A percentile compares a stretch with the other conserved stretches of the same genome.
Conservation (phyloP, 2,329 filamentous ascomycete genomes). For the Chaetomium sp. region DNA sequence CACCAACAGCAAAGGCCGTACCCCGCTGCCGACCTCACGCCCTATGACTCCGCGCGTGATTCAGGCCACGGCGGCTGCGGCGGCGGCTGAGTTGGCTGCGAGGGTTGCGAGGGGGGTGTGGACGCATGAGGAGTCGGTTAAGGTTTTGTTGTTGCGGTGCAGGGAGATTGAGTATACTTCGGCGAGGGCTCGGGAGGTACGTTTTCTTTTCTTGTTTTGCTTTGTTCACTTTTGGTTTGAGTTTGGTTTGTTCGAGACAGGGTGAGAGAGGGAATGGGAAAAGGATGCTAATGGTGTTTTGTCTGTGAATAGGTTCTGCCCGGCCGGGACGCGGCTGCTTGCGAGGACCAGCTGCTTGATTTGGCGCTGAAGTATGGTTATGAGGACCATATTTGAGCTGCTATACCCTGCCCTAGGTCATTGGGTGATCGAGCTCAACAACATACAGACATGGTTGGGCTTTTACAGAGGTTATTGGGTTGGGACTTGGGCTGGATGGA, state of each 20-base stretch:
- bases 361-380: slow-evolving; percentile 1
- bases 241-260: not conserved
- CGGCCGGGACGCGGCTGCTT: not conserved
- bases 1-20: not conserved
- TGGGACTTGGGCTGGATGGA: too few species aligned
- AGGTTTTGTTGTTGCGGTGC: not conserved
- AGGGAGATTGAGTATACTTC: not conserved
- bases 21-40: not conserved
- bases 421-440: too few species aligned
- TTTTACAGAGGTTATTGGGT: too few species aligned
- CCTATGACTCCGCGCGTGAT: not conserved
- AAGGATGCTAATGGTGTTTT: not conserved
- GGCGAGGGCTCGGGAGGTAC: not conserved
- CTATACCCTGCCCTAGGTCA: too few species aligned
- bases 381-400: not conserved
- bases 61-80: not conserved
- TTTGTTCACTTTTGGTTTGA: too few species aligned
- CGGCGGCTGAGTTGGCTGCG: not conserved
- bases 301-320: not conserved
- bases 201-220: not conserved
- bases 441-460: too few species aligned
- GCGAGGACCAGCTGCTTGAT: not conserved
- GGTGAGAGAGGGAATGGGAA: not conserved
- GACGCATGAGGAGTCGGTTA: slow-evolving; percentile 1
- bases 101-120: not conserved